phyloP scores from a whole-genome alignment of 441 rosid genomes.

The Euphorbia schlechtendalii region DNA sequence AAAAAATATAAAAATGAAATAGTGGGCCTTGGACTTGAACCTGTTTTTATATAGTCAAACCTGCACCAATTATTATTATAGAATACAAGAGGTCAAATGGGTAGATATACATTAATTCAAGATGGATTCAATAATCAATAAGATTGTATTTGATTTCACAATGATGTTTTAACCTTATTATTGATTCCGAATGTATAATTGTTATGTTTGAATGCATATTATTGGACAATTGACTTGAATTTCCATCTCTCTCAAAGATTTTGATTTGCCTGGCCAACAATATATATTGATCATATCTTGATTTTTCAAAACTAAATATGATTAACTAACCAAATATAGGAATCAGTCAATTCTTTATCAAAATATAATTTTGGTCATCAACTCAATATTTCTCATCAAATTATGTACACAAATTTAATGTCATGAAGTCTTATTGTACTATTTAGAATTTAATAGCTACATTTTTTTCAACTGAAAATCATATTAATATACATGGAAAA shows the following conservation, averaged over 20 bases:
- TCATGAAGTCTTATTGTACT: too few species aligned
- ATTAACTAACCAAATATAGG: neutral
- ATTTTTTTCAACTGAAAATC: too few species aligned
- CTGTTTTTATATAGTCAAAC: too few species aligned
- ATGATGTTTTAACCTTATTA: neutral
- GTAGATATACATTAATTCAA: neutral
- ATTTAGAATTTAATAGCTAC: too few species aligned
- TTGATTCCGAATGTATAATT: neutral
- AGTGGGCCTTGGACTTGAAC: too few species aligned
- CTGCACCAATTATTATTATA: too few species aligned
- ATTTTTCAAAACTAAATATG: neutral
- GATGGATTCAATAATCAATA: neutral
- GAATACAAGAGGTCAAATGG: neutral
- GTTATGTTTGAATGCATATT: neutral
- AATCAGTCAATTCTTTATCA: neutral
- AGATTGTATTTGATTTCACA: neutral
- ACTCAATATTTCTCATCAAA: too few species aligned
- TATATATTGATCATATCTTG: neutral
- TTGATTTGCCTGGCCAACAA: neutral
- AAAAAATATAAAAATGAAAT: too few species aligned
- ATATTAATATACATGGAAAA: too few species aligned
- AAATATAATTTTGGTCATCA: too few species aligned
- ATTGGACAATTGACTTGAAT: conserved; percentile 15
- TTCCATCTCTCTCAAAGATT: neutral
- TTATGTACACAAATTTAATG: too few species aligned